phyloP scores from a whole-genome alignment of 495 filamentous ascomycete species.

The Poronia punctata region DNA sequence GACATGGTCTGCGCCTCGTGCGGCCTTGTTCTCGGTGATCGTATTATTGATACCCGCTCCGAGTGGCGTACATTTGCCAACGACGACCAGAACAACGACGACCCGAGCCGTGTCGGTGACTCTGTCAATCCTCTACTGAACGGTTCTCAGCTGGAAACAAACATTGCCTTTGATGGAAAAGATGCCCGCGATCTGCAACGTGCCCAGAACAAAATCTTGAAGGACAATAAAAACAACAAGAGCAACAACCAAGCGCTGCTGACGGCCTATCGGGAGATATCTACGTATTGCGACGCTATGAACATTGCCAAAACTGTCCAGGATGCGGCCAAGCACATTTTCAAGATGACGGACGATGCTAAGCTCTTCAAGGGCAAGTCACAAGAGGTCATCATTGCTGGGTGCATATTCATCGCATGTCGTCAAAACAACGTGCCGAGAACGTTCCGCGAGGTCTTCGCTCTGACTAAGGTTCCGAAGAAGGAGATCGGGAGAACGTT shows the following conservation, averaged over 20 bases:
- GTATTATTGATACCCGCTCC: conserved; percentile 88
- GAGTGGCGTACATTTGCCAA: conserved; percentile 99
- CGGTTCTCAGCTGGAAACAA: conserved; percentile 86
- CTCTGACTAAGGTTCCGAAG: conserved; percentile 86
- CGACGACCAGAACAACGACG: conserved; percentile 88
- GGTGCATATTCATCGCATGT: conserved; percentile 95
- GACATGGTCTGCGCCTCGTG: conserved; percentile 91
- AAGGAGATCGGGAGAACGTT: conserved; percentile 97
- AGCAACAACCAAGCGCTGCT: conserved; percentile 64
- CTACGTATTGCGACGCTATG: conserved; percentile 77
- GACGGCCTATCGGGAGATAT: conserved; percentile 84
- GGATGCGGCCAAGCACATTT: conserved; percentile 86
- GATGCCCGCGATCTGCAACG: conserved; percentile 69
- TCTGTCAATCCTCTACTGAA: conserved; percentile 79
- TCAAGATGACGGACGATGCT: conserved; percentile 85
- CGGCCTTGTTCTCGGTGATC: conserved; percentile 83
- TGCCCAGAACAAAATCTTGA: conserved; percentile 75
- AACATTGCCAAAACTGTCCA: conserved; percentile 70
- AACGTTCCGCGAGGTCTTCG: conserved; percentile 88
- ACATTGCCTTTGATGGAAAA: conserved; percentile 75
- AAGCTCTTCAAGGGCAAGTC: conserved; percentile 94
- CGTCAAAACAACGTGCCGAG: conserved; percentile 79
- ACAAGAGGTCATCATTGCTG: conserved; percentile 86
- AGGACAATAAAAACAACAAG: conserved; percentile 91
- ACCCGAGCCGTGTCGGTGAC: conserved; percentile 96